A percentile compares a stretch with the other conserved stretches of the same genome.
These are phyloP conservation scores for Canavalia ensiformis DNA, from an alignment of 306 rosid species.

Conservation along the genomic window DNA sequence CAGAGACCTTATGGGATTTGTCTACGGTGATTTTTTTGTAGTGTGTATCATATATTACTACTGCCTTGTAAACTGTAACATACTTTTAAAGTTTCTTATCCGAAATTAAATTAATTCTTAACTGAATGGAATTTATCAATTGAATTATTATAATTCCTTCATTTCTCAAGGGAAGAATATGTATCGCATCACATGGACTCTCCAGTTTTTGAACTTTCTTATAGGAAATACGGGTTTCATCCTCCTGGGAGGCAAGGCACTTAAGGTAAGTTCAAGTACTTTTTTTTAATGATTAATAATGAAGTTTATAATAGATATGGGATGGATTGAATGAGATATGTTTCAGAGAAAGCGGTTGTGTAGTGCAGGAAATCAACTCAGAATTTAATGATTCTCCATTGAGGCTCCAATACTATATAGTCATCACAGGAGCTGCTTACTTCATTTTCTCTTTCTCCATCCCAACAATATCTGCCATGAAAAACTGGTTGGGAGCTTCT, in stretches of 20 bases:
- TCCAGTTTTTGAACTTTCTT: conserved; percentile 61
- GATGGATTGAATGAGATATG: too few species aligned
- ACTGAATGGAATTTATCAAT: background rate
- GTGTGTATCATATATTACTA: background rate
- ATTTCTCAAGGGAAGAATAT: conserved; percentile 51
- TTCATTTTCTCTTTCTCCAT: conserved; percentile 54
- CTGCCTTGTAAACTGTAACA: background rate
- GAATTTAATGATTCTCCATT: conserved; percentile 59
- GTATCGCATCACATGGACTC: conserved; percentile 64
- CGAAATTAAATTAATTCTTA: background rate
- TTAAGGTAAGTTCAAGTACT: conserved; percentile 49
- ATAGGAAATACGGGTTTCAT: conserved; percentile 73
- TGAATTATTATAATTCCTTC: background rate
- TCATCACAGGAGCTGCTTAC: conserved; percentile 60
- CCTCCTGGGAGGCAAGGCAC: conserved; percentile 70
- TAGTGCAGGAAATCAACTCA: conserved; percentile 60
- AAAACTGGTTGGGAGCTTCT: conserved; percentile 59
- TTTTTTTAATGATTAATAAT: background rate
- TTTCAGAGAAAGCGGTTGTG: background rate
- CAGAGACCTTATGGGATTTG: conserved; percentile 71
- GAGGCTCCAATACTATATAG: conserved; percentile 67
- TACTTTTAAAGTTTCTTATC: background rate
- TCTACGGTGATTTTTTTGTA: conserved; percentile 48
- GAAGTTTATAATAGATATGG: background rate
- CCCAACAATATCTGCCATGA: conserved; percentile 70